phyloP scores from a whole-genome alignment of 2,329 filamentous ascomycete genomes.

The Dichotomopilus funicola region DNA sequence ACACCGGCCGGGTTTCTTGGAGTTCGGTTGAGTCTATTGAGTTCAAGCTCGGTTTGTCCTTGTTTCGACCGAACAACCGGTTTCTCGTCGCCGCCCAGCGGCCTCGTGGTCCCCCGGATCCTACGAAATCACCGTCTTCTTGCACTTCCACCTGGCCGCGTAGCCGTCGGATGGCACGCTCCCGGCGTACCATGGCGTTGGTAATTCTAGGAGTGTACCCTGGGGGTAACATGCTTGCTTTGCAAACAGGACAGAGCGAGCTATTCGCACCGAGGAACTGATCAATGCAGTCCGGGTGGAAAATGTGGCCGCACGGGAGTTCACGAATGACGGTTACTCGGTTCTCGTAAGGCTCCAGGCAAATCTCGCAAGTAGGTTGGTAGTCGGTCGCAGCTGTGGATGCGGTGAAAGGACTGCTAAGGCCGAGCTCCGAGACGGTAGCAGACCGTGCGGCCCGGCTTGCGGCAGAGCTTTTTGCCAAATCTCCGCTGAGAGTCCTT shows the following conservation, averaged over 20 bases:
- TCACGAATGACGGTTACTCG: slow-evolving; percentile 70
- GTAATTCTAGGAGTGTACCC: slow-evolving; percentile 66
- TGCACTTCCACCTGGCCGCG: slow-evolving; percentile 46
- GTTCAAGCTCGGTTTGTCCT: slow-evolving; percentile 2
- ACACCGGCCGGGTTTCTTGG: slow-evolving; percentile 2
- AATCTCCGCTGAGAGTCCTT: slow-evolving; percentile 10
- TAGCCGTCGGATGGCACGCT: slow-evolving; percentile 60
- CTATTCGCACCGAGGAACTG: slow-evolving; percentile 71
- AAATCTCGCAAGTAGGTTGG: slow-evolving; percentile 86
- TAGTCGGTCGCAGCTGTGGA: slow-evolving; percentile 45
- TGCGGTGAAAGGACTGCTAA: slow-evolving; percentile 19
- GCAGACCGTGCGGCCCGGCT: slow-evolving; percentile 4
- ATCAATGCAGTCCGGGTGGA: slow-evolving; percentile 88
- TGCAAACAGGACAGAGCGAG: slow-evolving; percentile 87
- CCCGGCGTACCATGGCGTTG: slow-evolving; percentile 78
- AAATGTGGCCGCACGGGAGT: slow-evolving; percentile 85
- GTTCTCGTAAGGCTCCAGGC: slow-evolving; percentile 70
- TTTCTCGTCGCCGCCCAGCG: slow-evolving; percentile 21
- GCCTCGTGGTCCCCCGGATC: slow-evolving; percentile 8
- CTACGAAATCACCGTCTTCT: slow-evolving; percentile 27
- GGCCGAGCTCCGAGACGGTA: slow-evolving; percentile 19
- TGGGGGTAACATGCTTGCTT: slow-evolving; percentile 68
- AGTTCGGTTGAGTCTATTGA: slow-evolving; percentile 18
- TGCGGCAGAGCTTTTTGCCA: slow-evolving; percentile 2
- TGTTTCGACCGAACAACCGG: slow-evolving; percentile 15